Percentiles rank a stretch among this genome's conserved stretches.
phyloP scores from a whole-genome alignment of 768 basidiomycete species.

The Naganishia vishniacii region DNA sequence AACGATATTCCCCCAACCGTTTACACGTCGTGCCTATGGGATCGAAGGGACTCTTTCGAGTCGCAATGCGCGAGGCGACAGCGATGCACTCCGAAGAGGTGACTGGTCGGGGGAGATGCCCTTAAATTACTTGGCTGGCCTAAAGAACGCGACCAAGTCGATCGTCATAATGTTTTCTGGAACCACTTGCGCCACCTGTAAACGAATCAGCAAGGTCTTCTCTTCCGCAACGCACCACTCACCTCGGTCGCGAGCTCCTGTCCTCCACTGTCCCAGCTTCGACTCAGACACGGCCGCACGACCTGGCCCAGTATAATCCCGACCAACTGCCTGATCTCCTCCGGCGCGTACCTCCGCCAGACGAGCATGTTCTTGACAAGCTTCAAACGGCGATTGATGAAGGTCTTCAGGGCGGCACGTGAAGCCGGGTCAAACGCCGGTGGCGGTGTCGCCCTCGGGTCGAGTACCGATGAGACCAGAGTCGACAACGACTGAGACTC shows the following conservation, averaged over 20 bases:
- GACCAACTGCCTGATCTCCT: constrained; percentile 57
- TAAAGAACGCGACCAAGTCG: constrained; percentile 9
- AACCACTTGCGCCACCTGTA: constrained; percentile 5
- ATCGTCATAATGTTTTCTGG: constrained; percentile 1
- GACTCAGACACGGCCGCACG: constrained; percentile 63
- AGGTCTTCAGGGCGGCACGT: constrained; percentile 65
- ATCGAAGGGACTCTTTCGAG: neutral
- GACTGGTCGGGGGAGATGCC: constrained; percentile 4
- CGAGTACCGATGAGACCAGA: constrained; percentile 32
- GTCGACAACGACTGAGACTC: constrained; percentile 51
- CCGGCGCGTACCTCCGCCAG: constrained; percentile 70
- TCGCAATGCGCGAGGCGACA: neutral
- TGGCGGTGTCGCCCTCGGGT: constrained; percentile 38
- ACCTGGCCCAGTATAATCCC: constrained; percentile 58
- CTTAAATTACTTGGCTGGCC: neutral
- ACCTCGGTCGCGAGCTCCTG: constrained; percentile 63
- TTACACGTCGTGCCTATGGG: too few species aligned
- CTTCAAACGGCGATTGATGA: constrained; percentile 64
- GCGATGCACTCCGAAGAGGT: neutral
- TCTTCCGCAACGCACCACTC: constrained; percentile 17
- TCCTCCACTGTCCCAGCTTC: constrained; percentile 84
- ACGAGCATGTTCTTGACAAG: constrained; percentile 65
- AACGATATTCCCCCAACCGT: constrained; percentile 19
- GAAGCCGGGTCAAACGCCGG: constrained; percentile 69
- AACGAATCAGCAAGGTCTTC: neutral